Base-by-base conservation (phyloP, 352 stramenopile genomes). In the Saprolegnia diclina region DNA sequence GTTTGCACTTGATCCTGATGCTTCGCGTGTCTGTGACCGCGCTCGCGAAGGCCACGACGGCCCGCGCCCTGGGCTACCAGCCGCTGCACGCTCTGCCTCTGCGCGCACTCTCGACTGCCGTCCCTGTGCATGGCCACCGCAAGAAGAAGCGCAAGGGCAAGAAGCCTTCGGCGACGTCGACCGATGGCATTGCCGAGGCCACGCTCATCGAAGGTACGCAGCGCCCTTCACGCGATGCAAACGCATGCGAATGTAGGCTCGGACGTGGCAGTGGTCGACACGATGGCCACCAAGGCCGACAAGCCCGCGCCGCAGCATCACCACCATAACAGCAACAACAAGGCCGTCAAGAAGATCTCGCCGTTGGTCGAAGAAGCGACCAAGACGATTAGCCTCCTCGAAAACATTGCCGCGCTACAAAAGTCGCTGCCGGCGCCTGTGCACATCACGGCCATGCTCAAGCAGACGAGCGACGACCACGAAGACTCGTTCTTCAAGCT, bases 401-500 rank as follows among this genome's bases (percentile, higher is more conserved):
- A 66, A 55, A 42, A 66, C 14, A 66, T 66, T 54, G 57, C 57
- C 14, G 21, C 48, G 57, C 40, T 40, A 2, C 57, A 66, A 48
- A 40, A 42, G 19, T 40, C 57, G 57, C 40, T 66, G n/a, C 57
- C 57, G 16, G 48, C 57, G 6, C 13, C 44, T 7, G 40, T 42
- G 11, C 57, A 66, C 35, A 42, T 66, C 35, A 66, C 57, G 57
- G 50, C 57, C 5, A 53, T 66, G 37, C 57, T 66, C 38, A 66
- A 66, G 21, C 50, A 66, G 19, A 66, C 57, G 42, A 54, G 37
- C 19, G 18, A n/a, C 40, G 57, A 55, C 19, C 82, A 83, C 53
- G 73, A 72, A 24, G 77, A 90, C 56, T 92, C 86, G 63, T 94
- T 94, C 65, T 67, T 81, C 48, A 82, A 89, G 67, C 74, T 94